Percentiles rank a stretch among this genome's conserved stretches.
Evolutionary conservation across 2,329 filamentous ascomycete genomes (phyloP).

Genomic region (Phyllosticta capitalensis): DNA sequence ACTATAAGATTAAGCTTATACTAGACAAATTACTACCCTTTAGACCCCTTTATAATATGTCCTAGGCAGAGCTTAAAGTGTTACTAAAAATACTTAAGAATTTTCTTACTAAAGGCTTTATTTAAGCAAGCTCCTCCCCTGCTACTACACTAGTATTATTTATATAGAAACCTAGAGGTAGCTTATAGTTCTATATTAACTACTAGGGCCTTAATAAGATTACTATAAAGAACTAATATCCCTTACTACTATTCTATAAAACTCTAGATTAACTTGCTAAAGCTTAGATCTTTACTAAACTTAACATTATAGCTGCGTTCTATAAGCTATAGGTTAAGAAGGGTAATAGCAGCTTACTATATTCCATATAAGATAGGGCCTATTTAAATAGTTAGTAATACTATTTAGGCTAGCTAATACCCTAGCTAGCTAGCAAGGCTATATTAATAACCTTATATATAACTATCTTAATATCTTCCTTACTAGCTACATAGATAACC

Average conservation of each 20-base stretch:
- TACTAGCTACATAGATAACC: conserved; percentile 17
- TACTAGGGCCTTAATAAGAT: conserved; percentile 27
- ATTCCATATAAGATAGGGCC: conserved; percentile 15
- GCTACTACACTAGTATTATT: conserved; percentile 20
- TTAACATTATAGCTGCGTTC: conserved; percentile 25
- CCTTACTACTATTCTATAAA: conserved; percentile 25
- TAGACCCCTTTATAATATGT: too few relatives aligned
- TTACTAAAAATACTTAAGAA: too few relatives aligned
- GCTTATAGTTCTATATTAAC: conserved; percentile 25
- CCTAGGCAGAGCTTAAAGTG: too few relatives aligned
- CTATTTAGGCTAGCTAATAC: too few relatives aligned
- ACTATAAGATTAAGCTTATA: too few relatives aligned
- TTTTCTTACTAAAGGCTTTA: conserved; percentile 1
- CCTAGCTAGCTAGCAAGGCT: conserved; percentile 14
- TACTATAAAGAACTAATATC: conserved; percentile 27
- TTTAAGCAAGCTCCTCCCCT: conserved; percentile 5
- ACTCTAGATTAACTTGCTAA: conserved; percentile 18
- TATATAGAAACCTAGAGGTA: conserved; percentile 22
- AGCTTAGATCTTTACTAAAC: conserved; percentile 22
- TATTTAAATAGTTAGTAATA: too few relatives aligned
- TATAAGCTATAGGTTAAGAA: conserved; percentile 24
- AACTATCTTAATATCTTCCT: conserved; percentile 16
- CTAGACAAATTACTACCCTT: too few relatives aligned
- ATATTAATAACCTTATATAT: conserved; percentile 18
- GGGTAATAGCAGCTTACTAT: conserved; percentile 25